Evolutionary conservation across 495 filamentous ascomycete species (phyloP), one percentile per base, ranked within the genome.

Genomic region (Neurospora sublineolata): DNA sequence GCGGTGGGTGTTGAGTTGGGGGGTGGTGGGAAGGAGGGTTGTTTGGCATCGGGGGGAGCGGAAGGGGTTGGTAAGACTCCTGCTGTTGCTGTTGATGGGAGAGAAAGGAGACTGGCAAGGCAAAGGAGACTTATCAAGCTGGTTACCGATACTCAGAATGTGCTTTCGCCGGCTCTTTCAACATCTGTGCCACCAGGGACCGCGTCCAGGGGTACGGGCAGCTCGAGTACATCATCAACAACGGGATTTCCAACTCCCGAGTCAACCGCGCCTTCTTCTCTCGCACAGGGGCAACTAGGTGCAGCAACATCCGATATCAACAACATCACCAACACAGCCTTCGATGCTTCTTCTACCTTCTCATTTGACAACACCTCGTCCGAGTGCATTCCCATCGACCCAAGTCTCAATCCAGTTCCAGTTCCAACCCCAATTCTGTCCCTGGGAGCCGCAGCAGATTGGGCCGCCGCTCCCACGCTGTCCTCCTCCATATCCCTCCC

Each of bases 21-120:
- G 14, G 5, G 11, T 12, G 20, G 20, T 23, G 44, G 1, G 1
- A 58, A 82, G 81, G 74, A 82, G 82, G 70, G 77, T 82, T 23
- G 73, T 87, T 0, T 79, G 79, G 16, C 3, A 16, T 18, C 1
- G 12, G 71, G 27, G 9, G 16, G 12, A 1, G 11, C 1, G 23
- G 20, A 0, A 44, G 20, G 0, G 27, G 27, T 7, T 27, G n/a
- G 16, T 16, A 18, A 38, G 30, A 8, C 44, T 52, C 4, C 20
- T 2, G 20, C 11, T 33, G n/a, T 20, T 16, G 23, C 11, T 68
- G 37, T 4, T 1, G n/a, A 1, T 68, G 69, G 69, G 7, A 71
- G 23, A 20, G 52, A 4, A 44, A 37, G 9, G 27, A 20, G 30
- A 44, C 23, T 37, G 40, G 60, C 10, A 33, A 37, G n/a, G 74